Evolutionary conservation across 257 asterid species (phyloP).

Genomic region (Solanum stenotomum): DNA sequence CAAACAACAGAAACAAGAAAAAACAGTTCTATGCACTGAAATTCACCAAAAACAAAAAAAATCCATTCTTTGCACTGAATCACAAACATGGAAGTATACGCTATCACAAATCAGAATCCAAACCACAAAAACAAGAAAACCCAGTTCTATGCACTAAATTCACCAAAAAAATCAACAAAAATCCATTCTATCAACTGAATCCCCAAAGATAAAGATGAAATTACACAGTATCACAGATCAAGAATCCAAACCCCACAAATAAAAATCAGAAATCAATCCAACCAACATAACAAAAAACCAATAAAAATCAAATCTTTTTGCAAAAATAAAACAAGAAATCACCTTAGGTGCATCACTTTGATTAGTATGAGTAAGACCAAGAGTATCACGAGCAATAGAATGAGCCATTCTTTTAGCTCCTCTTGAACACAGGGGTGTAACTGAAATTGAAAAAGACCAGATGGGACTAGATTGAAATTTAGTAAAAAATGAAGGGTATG

Average conservation of each 20-base stretch:
- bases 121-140: neutral
- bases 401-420: conserved; percentile 31
- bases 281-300: neutral
- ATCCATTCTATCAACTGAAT: neutral
- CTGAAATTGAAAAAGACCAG: conserved; percentile 15
- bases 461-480: conserved; percentile 17
- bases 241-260: neutral
- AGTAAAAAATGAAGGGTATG: conserved; percentile 13
- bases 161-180: neutral
- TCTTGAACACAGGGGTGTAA: conserved; percentile 21
- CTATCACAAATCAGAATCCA: neutral
- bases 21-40: neutral
- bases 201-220: neutral
- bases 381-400: conserved; percentile 33
- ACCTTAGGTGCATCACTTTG: conserved; percentile 30
- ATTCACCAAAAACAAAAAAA: neutral
- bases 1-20: neutral
- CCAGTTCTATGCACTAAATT: neutral
- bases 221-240: neutral
- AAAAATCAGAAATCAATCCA: neutral
- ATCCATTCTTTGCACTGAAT: neutral
- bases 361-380: conserved; percentile 37
- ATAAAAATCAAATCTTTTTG: neutral
- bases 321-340: neutral
- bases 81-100: neutral